Evolutionary conservation across 2,329 filamentous ascomycete species (phyloP), one percentile per base, ranked within the genome.

Genomic region (Talaromyces sp.): DNA sequence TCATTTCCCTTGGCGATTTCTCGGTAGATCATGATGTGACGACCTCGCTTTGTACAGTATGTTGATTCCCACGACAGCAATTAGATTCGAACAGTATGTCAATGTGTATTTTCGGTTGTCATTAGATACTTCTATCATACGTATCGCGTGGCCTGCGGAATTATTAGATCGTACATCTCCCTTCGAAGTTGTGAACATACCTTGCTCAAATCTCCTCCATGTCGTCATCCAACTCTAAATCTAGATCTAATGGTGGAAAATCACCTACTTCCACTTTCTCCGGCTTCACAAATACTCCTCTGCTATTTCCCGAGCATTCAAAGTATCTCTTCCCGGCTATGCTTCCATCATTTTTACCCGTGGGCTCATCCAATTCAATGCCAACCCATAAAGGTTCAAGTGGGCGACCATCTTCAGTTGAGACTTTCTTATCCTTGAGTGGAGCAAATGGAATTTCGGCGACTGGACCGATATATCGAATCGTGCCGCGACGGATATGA

Each of bases 261-360:
- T 85, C 81, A 7, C 84, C 84, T 3, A 83, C 78, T 68, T 86
- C 80, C 11, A 86, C 78, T 63, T 84, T 80, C 65, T 86, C 84
- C 10, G 84, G 80, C 62, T 84, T 78, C 1, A 85, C 81, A 66
- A 87, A 85, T 10, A 83, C 81, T 13, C 84, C 84, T 37, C 80
- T 81, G 19, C 78, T 77, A 43, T 71, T 73, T 40, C 78, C 79
- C 10, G 52, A 43, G 60, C 81, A 79, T 21, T 70, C 67, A 60
- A 87, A 87, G 69, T 86, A 85, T 56, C 78, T 75, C 63, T 73
- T 70, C 15, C 77, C 77, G 58, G 74, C 75, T 2, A 78, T 71
- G 39, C 73, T 78, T 5, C 84, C 84, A 64, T 87, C 82, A 65
- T 87, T 87, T 74, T 85, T 85, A 25, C 84, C 84, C 8, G 80